These are phyloP conservation scores for Phoma sp. DNA, from an alignment of 2,329 filamentous ascomycete genomes.

Conservation along the genomic window DNA sequence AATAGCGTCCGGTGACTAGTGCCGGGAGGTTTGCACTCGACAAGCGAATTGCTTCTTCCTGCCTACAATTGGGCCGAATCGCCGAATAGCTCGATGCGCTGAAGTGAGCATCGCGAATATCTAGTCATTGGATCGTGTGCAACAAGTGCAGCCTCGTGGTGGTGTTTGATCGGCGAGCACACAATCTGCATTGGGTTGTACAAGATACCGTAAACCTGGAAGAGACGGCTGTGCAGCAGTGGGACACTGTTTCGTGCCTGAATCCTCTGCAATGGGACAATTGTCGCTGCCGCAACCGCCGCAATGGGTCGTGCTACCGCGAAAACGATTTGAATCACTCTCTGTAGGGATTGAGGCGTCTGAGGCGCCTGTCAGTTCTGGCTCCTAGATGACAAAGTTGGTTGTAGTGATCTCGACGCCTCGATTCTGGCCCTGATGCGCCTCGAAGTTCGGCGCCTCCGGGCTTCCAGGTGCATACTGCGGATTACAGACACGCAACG, in stretches of 20 bases:
- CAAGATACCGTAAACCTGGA: slow-evolving; percentile 21
- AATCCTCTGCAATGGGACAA: slow-evolving; percentile 20
- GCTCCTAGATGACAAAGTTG: slow-evolving; percentile 18
- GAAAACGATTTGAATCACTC: slow-evolving; percentile 17
- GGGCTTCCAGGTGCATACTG: slow-evolving; percentile 23
- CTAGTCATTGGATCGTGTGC: slow-evolving; percentile 13
- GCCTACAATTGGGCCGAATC: slow-evolving; percentile 7
- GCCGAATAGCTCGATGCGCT: slow-evolving; percentile 10
- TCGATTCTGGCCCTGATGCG: slow-evolving; percentile 9
- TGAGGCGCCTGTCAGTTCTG: slow-evolving; percentile 31
- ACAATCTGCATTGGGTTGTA: slow-evolving; percentile 21
- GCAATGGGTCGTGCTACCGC: slow-evolving; percentile 23
- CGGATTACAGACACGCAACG: slow-evolving; percentile 2
- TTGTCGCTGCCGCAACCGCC: slow-evolving; percentile 21
- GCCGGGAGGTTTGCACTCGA: slow-evolving; percentile 8
- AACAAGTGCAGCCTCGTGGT: slow-evolving; percentile 25
- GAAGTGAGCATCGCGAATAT: neutral
- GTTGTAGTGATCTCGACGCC: slow-evolving; percentile 7
- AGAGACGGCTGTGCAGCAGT: slow-evolving; percentile 20
- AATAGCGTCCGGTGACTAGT: slow-evolving; percentile 14
- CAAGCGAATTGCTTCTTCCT: slow-evolving; percentile 19
- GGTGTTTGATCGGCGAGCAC: slow-evolving; percentile 33
- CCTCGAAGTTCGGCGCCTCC: slow-evolving; percentile 25
- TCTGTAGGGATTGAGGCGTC: slow-evolving; percentile 19
- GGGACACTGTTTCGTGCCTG: slow-evolving; percentile 17